A percentile compares a stretch with the other conserved stretches of the same genome.
phyloP scores from a whole-genome alignment of 257 asterid genomes.

The Gentiana straminea region DNA sequence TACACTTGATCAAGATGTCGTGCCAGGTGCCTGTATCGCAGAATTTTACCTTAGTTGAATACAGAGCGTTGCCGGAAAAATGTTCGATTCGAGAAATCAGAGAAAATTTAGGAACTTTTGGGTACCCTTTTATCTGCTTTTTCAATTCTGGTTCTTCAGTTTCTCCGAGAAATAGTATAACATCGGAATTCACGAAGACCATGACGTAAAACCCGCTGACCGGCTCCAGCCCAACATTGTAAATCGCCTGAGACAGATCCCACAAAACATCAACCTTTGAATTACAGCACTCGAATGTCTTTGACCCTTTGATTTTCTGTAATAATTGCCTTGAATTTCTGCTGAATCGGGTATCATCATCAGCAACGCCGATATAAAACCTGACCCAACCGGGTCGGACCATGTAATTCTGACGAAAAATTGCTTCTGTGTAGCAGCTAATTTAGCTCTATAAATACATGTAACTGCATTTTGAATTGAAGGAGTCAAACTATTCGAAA shows the following conservation, averaged over 20 bases:
- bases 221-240: constrained; percentile 60
- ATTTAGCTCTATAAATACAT: constrained; percentile 41
- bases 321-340: constrained; percentile 16
- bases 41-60: constrained; percentile 49
- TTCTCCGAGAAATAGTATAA: constrained; percentile 44
- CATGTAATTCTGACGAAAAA: constrained; percentile 44
- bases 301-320: constrained; percentile 28
- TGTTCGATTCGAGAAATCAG: constrained; percentile 41
- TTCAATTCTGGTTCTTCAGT: constrained; percentile 17
- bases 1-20: constrained; percentile 40
- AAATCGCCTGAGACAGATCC: constrained; percentile 56
- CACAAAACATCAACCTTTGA: constrained; percentile 38
- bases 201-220: constrained; percentile 32
- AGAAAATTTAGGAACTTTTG: constrained; percentile 14
- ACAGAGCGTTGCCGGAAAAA: constrained; percentile 36
- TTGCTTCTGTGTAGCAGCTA: constrained; percentile 23
- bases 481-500: constrained; percentile 17
- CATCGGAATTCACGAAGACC: constrained; percentile 37
- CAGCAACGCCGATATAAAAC: constrained; percentile 31
- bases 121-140: constrained; percentile 8
- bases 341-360: constrained; percentile 22
- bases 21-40: constrained; percentile 41
- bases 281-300: constrained; percentile 21
- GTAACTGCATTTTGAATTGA: constrained; percentile 38
- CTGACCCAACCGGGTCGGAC: constrained; percentile 26